Percentiles rank a stretch among this genome's conserved stretches.
phyloP scores from a whole-genome alignment of 371 early-diverging fungal genomes.

The Umbelopsis sp. region DNA sequence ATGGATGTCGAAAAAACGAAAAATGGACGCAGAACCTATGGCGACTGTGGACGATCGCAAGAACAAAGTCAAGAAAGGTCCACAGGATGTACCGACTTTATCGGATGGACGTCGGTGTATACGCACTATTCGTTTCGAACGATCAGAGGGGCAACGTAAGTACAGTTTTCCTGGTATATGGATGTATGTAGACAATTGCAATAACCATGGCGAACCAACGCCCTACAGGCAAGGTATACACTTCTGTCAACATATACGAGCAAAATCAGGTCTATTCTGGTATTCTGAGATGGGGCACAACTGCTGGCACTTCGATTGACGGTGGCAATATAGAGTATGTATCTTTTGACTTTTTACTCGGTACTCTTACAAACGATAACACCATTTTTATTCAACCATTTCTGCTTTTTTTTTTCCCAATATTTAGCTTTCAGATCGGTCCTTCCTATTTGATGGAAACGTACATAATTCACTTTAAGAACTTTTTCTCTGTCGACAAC shows the following conservation, averaged over 20 bases:
- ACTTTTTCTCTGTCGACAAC: conserved; percentile 55
- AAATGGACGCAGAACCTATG: conserved; percentile 46
- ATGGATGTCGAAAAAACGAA: conserved; percentile 59
- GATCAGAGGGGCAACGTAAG: conserved; percentile 55
- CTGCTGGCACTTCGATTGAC: conserved; percentile 55
- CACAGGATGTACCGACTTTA: conserved; percentile 39
- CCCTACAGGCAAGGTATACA: conserved; percentile 52
- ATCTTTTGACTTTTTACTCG: not conserved
- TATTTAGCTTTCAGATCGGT: conserved; percentile 53
- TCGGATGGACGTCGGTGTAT: conserved; percentile 59
- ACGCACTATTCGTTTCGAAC: conserved; percentile 62
- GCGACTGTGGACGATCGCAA: conserved; percentile 43
- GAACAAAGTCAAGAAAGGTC: conserved; percentile 47
- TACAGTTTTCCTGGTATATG: not conserved
- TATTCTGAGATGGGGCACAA: conserved; percentile 64
- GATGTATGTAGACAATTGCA: not conserved
- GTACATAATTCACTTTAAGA: conserved; percentile 57
- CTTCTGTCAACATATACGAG: conserved; percentile 55
- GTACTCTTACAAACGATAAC: not conserved
- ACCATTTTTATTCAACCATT: not conserved
- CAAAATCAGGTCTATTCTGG: conserved; percentile 54
- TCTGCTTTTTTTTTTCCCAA: too few species aligned
- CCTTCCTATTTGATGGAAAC: conserved; percentile 63
- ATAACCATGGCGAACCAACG: not conserved
- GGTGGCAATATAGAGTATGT: conserved; percentile 63